phyloP scores from a whole-genome alignment of 1,284 basidiomycete genomes.

The Agaricales sp. region DNA sequence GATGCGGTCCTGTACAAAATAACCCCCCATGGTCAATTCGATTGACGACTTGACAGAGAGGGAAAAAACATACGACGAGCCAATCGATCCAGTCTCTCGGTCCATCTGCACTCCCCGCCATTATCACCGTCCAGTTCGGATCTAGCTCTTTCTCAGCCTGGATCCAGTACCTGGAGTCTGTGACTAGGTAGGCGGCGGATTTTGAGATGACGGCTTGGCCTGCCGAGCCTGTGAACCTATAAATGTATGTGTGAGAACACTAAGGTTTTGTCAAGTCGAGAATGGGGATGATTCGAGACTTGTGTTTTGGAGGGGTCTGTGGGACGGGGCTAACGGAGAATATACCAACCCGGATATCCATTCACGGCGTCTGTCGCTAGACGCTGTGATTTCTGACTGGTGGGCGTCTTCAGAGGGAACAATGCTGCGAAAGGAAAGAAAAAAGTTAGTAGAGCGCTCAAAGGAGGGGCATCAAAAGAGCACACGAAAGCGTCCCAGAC shows the following conservation, averaged over 20 bases:
- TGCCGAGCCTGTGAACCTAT: conserved; percentile 78
- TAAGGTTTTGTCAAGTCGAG: conserved; percentile 4
- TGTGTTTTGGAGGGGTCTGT: conserved; percentile 2
- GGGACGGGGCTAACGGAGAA: conserved; percentile 1
- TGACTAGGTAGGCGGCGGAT: conserved; percentile 62
- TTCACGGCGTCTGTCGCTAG: conserved; percentile 72
- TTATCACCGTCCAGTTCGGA: conserved; percentile 66
- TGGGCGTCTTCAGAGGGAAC: conserved; percentile 85
- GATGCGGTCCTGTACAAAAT: conserved; percentile 34
- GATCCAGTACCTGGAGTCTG: conserved; percentile 85
- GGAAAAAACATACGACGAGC: conserved; percentile 38
- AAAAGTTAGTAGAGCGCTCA: too few species aligned
- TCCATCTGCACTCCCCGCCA: conserved; percentile 48
- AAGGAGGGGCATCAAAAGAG: too few species aligned
- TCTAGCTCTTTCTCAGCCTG: conserved; percentile 77
- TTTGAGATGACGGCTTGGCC: conserved; percentile 73
- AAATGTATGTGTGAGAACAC: conserved; percentile 7
- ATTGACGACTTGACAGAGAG: neutral
- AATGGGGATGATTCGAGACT: neutral
- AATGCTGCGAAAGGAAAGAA: conserved; percentile 31
- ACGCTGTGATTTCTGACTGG: conserved; percentile 79
- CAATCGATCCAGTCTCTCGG: conserved; percentile 75
- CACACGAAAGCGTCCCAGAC: too few species aligned
- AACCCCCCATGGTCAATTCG: neutral
- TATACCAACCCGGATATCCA: conserved; percentile 70